Base-by-base conservation (phyloP, 2,329 filamentous ascomycete genomes). In the Pestalotiopsis sp. region DNA sequence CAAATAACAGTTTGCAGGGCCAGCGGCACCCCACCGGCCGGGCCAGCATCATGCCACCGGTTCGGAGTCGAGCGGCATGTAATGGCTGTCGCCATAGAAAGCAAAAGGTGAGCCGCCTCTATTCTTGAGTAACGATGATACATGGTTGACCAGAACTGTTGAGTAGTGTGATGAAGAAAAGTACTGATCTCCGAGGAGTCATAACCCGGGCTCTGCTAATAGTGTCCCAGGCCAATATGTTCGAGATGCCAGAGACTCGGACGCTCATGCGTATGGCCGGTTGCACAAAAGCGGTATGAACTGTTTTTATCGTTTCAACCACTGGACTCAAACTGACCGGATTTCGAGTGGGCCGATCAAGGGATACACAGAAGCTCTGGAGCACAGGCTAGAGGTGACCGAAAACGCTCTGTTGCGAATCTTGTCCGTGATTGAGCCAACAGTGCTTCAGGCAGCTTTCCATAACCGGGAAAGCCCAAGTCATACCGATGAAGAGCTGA, bases 281-380 rank as follows among this genome's bases (percentile, higher is more conserved):
- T 78, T 63, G 76, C 80, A 58, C 74, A 80, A 6, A 80, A 80
- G 71, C 75, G 79, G 80, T 81, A 74, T 3, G 45, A n/a, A 9
- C 3, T 9, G 17, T 14, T 52, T 7, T 6, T n/a, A 25, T 25
- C 17, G 4, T 20, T 38, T 12, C 13, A 39, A 7, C 11, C 60
- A 39, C 11, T 9, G n/a, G 7, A 4, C 4, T 13, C 23, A 20
- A n/a, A n/a, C 20, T 38, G 60, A 63, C 3, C 14, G 3, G 23
- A n/a, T 13, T 7, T 38, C 31, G 49, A 84, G 82, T 64, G 82
- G 82, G 1, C 82, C 82, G 6, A 79, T 82, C n/a, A 84, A 84
- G 70, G 82, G 82, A 7, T 83, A 84, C 65, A 78, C 81, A 20
- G 82, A 84, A 73, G 79, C 80, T 17, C 71, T 84, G 20, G 82